phyloP scores from a whole-genome alignment of 2,329 filamentous ascomycete genomes.

The Paecilomyces dactylethromorphus region DNA sequence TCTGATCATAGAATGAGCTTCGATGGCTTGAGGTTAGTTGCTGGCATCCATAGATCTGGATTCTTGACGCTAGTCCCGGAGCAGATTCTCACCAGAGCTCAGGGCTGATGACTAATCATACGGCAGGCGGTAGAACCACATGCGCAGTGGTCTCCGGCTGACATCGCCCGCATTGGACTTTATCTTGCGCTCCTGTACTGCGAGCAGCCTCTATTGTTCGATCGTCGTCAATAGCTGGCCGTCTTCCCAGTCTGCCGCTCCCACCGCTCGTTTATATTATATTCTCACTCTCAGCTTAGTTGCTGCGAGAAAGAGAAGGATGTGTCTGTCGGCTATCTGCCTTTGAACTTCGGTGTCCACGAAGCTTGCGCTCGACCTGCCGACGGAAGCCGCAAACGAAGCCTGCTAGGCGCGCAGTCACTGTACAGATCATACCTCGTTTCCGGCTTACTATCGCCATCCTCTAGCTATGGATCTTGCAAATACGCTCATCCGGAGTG shows the following conservation, averaged over 20 bases:
- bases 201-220: conserved; percentile 1
- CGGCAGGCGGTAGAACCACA: not conserved
- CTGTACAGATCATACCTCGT: not conserved
- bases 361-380: conserved; percentile 1
- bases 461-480: conserved; percentile 53
- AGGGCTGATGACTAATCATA: not conserved
- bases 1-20: not conserved
- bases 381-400: not conserved
- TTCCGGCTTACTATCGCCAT: not conserved
- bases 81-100: not conserved
- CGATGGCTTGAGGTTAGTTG: not conserved
- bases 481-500: conserved; percentile 76
- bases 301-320: conserved; percentile 4
- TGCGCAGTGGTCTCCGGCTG: not conserved
- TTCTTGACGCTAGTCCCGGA: not conserved
- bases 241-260: not conserved
- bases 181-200: not conserved
- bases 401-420: not conserved
- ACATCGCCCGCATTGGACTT: not conserved
- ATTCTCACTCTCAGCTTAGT: conserved; percentile 1
- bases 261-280: not conserved
- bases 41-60: not conserved
- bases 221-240: not conserved
- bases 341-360: not conserved
- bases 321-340: conserved; percentile 4